A percentile compares a stretch with the other conserved stretches of the same genome.
These are phyloP conservation scores for Candida dajiaensis DNA, from an alignment of 805 yeast genomes.

Conservation along the genomic window DNA sequence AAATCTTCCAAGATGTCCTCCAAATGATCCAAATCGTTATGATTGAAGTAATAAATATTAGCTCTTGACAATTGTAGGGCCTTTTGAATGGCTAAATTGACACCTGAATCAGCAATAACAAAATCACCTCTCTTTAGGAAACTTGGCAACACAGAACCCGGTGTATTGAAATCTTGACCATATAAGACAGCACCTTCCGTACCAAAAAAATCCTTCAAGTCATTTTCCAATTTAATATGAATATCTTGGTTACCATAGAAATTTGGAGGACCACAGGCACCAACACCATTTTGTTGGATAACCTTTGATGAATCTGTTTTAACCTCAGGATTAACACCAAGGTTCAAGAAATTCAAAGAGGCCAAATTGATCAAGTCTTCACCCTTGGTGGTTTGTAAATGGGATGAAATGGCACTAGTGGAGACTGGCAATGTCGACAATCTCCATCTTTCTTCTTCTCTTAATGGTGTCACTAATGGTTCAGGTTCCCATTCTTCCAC, in stretches of 20 bases:
- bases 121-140: conserved; percentile 94
- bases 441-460: conserved; percentile 52
- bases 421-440: conserved; percentile 58
- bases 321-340: conserved; percentile 44
- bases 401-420: conserved; percentile 40
- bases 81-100: conserved; percentile 74
- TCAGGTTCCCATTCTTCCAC: conserved; percentile 92
- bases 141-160: conserved; percentile 86
- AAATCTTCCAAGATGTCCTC: conserved; percentile 56
- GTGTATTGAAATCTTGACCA: conserved; percentile 88
- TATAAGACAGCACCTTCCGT: conserved; percentile 77
- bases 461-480: conserved; percentile 58
- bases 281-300: conserved; percentile 78
- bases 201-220: conserved; percentile 67
- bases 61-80: conserved; percentile 86
- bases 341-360: conserved; percentile 63
- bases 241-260: conserved; percentile 94
- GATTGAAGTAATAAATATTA: conserved; percentile 66
- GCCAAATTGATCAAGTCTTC: conserved; percentile 57
- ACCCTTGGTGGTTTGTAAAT: conserved; percentile 22
- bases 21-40: conserved; percentile 82
- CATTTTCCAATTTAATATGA: conserved; percentile 74
- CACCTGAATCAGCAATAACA: conserved; percentile 79
- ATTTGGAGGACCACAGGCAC: conserved; percentile 98
- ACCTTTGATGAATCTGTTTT: conserved; percentile 48